These are phyloP conservation scores for Ustilago bromivora DNA, from an alignment of 1,284 basidiomycete genomes.

Conservation along the genomic window DNA sequence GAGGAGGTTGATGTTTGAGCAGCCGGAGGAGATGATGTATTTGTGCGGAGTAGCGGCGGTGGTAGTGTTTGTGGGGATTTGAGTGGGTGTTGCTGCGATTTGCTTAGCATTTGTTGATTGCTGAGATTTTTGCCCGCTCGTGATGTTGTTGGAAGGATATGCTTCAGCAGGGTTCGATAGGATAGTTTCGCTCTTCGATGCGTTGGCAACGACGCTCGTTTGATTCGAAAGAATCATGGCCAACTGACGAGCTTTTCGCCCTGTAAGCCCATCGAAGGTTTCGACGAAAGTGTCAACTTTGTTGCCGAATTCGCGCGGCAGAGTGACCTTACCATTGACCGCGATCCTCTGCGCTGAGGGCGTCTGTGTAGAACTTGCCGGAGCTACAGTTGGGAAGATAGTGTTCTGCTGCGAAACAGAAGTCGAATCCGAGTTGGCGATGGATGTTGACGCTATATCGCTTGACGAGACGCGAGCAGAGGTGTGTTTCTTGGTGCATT, in stretches of 20 bases:
- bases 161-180: constrained; percentile 25
- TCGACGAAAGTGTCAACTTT: constrained; percentile 31
- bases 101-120: neutral
- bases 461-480: constrained; percentile 12
- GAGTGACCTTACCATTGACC: neutral
- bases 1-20: constrained; percentile 29
- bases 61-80: neutral
- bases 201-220: constrained; percentile 24
- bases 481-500: constrained; percentile 22
- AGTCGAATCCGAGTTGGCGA: constrained; percentile 6
- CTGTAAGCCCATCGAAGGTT: constrained; percentile 30
- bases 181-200: constrained; percentile 18
- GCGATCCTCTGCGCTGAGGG: neutral
- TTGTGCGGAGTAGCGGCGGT: constrained; percentile 6
- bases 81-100: neutral
- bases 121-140: neutral
- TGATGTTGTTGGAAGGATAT: constrained; percentile 17
- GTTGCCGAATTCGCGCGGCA: constrained; percentile 29
- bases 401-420: constrained; percentile 17
- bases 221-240: constrained; percentile 37
- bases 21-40: constrained; percentile 14
- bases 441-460: constrained; percentile 21
- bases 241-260: constrained; percentile 39
- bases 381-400: constrained; percentile 23
- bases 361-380: neutral